A percentile compares a stretch with the other conserved stretches of the same genome.
Conservation (phyloP, 495 filamentous ascomycete genomes). For the Daldinia bambusicola region DNA sequence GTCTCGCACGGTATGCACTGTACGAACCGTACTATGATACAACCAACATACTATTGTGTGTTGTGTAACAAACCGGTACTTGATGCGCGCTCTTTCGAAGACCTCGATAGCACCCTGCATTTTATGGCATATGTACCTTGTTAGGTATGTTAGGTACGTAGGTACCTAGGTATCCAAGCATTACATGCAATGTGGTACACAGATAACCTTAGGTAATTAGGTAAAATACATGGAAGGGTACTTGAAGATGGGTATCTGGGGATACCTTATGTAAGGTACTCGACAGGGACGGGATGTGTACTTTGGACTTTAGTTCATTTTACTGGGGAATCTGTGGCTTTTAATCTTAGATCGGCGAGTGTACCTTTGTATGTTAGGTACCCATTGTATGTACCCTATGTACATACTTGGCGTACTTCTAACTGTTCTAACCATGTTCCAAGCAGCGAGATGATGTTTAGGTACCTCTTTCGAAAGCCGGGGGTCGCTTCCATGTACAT, state of each 20-base stretch:
- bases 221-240: slow-evolving; percentile 7
- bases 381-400: slow-evolving; percentile 6
- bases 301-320: slow-evolving; percentile 29
- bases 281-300: neutral
- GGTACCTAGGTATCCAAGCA: neutral
- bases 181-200: neutral
- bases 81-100: slow-evolving; percentile 31
- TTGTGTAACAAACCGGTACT: slow-evolving; percentile 10
- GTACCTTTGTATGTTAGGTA: no score
- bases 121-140: slow-evolving; percentile 1
- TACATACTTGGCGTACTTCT: slow-evolving; percentile 2
- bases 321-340: slow-evolving; percentile 45
- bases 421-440: no score
- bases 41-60: neutral
- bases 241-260: neutral
- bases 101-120: slow-evolving; percentile 13
- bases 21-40: slow-evolving; percentile 2
- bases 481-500: slow-evolving; percentile 25
- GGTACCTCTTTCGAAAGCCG: no score
- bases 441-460: no score
- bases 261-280: slow-evolving; percentile 15
- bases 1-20: slow-evolving; percentile 23
- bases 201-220: slow-evolving; percentile 8
- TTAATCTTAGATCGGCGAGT: slow-evolving; percentile 42
- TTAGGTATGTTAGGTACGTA: slow-evolving; percentile 1